Conservation (phyloP, 345 rosid species). For the Gossypium bickii region DNA sequence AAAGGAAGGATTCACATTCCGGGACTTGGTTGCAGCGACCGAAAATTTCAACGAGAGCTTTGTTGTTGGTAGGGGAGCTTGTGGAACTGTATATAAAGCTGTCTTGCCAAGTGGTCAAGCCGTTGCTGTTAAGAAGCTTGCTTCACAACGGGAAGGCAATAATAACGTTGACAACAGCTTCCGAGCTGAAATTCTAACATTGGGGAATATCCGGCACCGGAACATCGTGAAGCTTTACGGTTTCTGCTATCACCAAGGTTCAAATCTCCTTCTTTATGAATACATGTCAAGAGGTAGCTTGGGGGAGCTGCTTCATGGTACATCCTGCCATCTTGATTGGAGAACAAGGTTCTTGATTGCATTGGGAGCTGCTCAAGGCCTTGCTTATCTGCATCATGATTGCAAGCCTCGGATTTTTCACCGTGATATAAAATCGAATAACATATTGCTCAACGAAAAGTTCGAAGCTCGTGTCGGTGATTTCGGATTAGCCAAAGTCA, state of each 20-base stretch:
- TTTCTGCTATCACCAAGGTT: constrained; percentile 77
- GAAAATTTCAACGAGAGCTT: constrained; percentile 68
- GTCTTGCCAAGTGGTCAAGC: constrained; percentile 50
- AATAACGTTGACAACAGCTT: constrained; percentile 72
- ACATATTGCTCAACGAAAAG: constrained; percentile 69
- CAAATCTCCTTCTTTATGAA: constrained; percentile 75
- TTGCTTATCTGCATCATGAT: constrained; percentile 82
- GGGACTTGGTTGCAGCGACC: constrained; percentile 68
- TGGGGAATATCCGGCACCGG: constrained; percentile 80
- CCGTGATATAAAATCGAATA: constrained; percentile 81
- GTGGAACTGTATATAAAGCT: constrained; percentile 85
- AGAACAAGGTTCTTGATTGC: constrained; percentile 65
- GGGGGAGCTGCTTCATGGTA: constrained; percentile 69
- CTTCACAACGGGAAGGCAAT: constrained; percentile 63
- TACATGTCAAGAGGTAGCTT: constrained; percentile 66
- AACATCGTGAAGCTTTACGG: constrained; percentile 86
- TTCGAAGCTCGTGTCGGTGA: constrained; percentile 93
- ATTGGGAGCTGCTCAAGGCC: constrained; percentile 78
- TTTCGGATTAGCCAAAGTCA: constrained; percentile 83
- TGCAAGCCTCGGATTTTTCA: constrained; percentile 89
- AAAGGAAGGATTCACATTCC: constrained; percentile 69
- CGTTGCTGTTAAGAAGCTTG: constrained; percentile 78
- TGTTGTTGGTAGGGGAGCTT: constrained; percentile 79
- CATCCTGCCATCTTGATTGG: constrained; percentile 61
- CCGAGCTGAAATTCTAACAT: constrained; percentile 70